Evolutionary conservation across 2,329 filamentous ascomycete species (phyloP).

Genomic region (Rhynchosporium graminicola): DNA sequence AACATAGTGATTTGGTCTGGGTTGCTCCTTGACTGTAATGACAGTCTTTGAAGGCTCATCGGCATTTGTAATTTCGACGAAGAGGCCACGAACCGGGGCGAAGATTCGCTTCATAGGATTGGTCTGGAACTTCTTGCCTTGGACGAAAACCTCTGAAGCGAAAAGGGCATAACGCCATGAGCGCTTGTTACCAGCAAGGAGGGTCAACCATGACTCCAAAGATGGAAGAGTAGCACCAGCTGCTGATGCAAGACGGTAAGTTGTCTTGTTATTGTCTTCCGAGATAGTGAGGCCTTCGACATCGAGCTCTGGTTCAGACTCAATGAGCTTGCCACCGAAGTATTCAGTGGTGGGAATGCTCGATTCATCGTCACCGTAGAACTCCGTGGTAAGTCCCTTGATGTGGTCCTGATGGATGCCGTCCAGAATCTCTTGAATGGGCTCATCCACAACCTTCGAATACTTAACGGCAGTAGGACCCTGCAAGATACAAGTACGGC

Average conservation of each 20-base stretch:
- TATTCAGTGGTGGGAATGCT: constrained; percentile 88
- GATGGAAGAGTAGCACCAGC: constrained; percentile 74
- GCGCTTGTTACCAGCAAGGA: constrained; percentile 81
- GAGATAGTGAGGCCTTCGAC: constrained; percentile 84
- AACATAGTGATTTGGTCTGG: constrained; percentile 80
- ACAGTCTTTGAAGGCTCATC: constrained; percentile 80
- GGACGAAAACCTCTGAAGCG: constrained; percentile 88
- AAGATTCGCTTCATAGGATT: constrained; percentile 95
- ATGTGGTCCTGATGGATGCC: constrained; percentile 90
- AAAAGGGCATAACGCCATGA: constrained; percentile 96
- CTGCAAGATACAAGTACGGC: constrained; percentile 92
- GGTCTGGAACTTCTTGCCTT: constrained; percentile 95
- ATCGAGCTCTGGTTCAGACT: constrained; percentile 70
- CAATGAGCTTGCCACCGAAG: constrained; percentile 85
- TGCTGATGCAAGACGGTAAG: constrained; percentile 78
- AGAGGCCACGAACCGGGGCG: constrained; percentile 79
- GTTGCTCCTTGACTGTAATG: constrained; percentile 85
- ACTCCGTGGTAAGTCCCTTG: constrained; percentile 71
- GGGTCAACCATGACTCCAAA: constrained; percentile 79
- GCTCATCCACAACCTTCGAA: constrained; percentile 87
- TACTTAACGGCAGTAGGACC: constrained; percentile 91
- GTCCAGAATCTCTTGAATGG: constrained; percentile 91
- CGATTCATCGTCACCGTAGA: constrained; percentile 73
- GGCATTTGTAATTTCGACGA: constrained; percentile 83
- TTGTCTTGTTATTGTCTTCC: constrained; percentile 76